Evolutionary conservation across 192 early-diverging fungal species (phyloP), one percentile per base, ranked within the genome.

Genomic region (Coemansia sp.): DNA sequence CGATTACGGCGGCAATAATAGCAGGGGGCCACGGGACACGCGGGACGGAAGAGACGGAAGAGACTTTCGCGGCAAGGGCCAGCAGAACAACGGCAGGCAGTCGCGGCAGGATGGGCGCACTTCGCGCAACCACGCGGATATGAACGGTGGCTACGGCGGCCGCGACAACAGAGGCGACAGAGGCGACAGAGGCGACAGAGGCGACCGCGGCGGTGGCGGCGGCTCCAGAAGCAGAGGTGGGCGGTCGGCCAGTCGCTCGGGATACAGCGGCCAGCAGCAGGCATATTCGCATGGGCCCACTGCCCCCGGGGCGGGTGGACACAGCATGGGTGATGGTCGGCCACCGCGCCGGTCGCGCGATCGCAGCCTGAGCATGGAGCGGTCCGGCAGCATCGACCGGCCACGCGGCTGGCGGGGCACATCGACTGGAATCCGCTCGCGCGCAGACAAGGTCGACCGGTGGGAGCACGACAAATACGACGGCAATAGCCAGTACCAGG

Each of bases 381-480:
- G 75, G 3, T 27, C 66, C 0, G 69, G 69, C 24, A 72, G 65
- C 59, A 60, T 55, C 14, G 71, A 70, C 39, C 60, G 64, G n/a
- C 27, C 48, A n/a, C 60, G 67, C 47, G 63, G 42, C 19, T 79
- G 76, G 76, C 69, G 76, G 10, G 57, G 70, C 18, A 25, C 42
- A 3, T 19, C 60, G 6, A 13, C 61, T 0, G 20, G 28, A 0
- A 35, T 46, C 22, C 56, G 61, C 7, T 35, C 62, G 29, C 66
- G 76, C 14, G 76, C 76, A 1, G 68, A 79, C 49, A 55, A 35
- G 28, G 52, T 49, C 0, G 71, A 73, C 42, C 64, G 67, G 61
- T 79, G 76, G 76, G 76, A 72, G 57, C 76, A 79, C 48, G 76
- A 79, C 58, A 72, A 62, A 30, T 79, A 58, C 32, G 71, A 72